Conservation (phyloP, 2,329 filamentous ascomycete species). For the Trichophyton rubrum region DNA sequence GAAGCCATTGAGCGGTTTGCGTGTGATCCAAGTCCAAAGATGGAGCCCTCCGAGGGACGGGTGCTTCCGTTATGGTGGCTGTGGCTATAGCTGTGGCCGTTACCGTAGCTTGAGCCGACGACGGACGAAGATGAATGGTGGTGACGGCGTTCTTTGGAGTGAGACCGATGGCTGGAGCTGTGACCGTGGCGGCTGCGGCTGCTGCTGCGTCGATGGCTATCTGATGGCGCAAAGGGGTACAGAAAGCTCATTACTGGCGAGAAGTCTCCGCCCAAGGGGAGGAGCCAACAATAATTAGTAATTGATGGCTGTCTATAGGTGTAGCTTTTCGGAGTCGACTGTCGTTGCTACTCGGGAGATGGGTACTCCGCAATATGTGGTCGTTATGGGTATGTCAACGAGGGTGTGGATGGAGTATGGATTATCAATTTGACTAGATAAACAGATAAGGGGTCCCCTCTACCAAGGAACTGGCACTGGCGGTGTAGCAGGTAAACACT, state of each 20-base stretch:
- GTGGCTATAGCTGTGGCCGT: constrained; percentile 13
- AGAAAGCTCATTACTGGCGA: constrained; percentile 4
- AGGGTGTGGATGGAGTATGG: not conserved
- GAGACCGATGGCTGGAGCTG: constrained; percentile 1
- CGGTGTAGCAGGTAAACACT: not conserved
- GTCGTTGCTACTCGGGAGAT: no score
- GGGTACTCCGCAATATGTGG: no score
- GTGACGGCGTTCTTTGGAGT: constrained; percentile 14
- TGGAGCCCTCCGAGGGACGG: constrained; percentile 32
- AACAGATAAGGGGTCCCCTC: no score
- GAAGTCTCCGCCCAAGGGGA: not conserved
- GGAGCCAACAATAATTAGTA: not conserved
- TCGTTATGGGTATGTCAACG: no score
- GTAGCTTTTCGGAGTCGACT: no score
- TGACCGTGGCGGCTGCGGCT: not conserved
- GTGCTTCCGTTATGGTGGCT: constrained; percentile 27
- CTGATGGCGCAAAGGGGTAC: constrained; percentile 1
- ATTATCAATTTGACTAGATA: not conserved
- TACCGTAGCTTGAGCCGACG: constrained; percentile 24
- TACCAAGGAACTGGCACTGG: not conserved
- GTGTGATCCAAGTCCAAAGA: constrained; percentile 33
- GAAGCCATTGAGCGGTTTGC: constrained; percentile 18
- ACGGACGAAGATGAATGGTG: constrained; percentile 22
- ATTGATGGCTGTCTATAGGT: not conserved
- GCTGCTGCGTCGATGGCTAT: not conserved